Evolutionary conservation across 2,329 filamentous ascomycete genomes (phyloP).

Genomic region (Trichoderma polysporum): DNA sequence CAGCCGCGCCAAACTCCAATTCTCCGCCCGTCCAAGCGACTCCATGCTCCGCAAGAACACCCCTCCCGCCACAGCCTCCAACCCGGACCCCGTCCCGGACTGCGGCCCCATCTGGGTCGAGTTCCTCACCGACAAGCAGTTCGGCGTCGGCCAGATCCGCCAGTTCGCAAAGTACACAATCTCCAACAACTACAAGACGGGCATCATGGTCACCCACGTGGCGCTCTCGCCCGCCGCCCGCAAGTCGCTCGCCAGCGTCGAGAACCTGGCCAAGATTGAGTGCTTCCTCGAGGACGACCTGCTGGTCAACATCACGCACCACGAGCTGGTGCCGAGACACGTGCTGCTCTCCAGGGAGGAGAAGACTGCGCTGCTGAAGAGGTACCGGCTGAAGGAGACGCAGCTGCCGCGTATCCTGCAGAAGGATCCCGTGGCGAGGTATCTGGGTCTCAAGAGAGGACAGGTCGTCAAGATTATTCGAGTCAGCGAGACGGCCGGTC

Average conservation of each 20-base stretch:
- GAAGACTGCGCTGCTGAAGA: constrained; percentile 78
- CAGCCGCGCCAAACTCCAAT: constrained; percentile 81
- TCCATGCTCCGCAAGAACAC: constrained; percentile 85
- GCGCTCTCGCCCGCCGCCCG: constrained; percentile 82
- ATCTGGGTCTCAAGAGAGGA: constrained; percentile 83
- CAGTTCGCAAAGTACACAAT: constrained; percentile 81
- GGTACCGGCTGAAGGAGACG: constrained; percentile 95
- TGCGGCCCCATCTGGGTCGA: constrained; percentile 92
- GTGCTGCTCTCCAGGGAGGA: constrained; percentile 87
- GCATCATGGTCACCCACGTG: constrained; percentile 83
- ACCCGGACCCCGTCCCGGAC: constrained; percentile 69
- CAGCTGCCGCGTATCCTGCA: constrained; percentile 90
- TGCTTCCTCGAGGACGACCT: constrained; percentile 95
- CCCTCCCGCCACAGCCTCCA: constrained; percentile 64
- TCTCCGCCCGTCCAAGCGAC: constrained; percentile 81
- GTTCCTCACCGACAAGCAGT: constrained; percentile 75
- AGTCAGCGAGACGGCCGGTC: constrained; percentile 89
- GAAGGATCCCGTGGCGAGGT: constrained; percentile 88
- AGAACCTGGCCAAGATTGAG: constrained; percentile 78
- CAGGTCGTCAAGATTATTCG: constrained; percentile 99
- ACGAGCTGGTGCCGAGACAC: constrained; percentile 94
- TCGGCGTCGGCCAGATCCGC: constrained; percentile 92
- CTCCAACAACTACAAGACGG: constrained; percentile 79
- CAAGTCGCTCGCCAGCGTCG: constrained; percentile 78
- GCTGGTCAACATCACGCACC: constrained; percentile 95